Base-by-base conservation (phyloP, 768 basidiomycete species). In the Pleurotus salmoneostramineus region DNA sequence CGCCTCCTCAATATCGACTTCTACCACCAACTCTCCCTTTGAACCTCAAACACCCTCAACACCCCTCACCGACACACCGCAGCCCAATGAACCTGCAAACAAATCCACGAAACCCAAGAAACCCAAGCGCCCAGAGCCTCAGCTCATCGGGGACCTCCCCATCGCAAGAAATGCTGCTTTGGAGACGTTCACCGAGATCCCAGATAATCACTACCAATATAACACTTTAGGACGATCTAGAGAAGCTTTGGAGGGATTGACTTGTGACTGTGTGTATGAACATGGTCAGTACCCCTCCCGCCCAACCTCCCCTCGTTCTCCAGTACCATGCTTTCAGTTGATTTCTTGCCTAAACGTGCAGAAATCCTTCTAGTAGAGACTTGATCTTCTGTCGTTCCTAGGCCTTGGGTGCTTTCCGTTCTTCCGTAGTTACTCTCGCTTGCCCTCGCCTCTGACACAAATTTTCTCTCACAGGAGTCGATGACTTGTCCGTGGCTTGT, bases 191-290 rank as follows among this genome's bases (percentile, higher is more conserved):
- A 74, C 71, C 61, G 83, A 91, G 72, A 85, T 98, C 65, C 63
- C 72, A 60, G 81, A 76, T 66, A 96, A 94, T 70, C 86, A 85
- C 65, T 97, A 97, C 70, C 93, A 96, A 77, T 87, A 87, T 72
- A 87, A 85, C 69, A 81, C 86, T 33, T 75, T 98, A 56, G 96
- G 96, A n/a, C 83, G 84, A 64, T 92, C 91, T 55, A 85, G 89
- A 67, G 93, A 96, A 74, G 81, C 87, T 56, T 81, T 89, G 66
- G 97, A 98, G 76, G 90, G 92, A 72, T 93, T 95, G 89, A 84
- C 87, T 21, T 99, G 97, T 77, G 97, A 99, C 69, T 99, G 97
- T 74, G 74, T 73, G 59, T 96, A 84, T 71, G 84, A 89, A 58
- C 82, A 81, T 69, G 87, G 93, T 96, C 70, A 78, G 91, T 88